These are phyloP conservation scores for Acanthamoeba culbertsoni DNA, from an alignment of 208 protist genomes.

Conservation along the genomic window DNA sequence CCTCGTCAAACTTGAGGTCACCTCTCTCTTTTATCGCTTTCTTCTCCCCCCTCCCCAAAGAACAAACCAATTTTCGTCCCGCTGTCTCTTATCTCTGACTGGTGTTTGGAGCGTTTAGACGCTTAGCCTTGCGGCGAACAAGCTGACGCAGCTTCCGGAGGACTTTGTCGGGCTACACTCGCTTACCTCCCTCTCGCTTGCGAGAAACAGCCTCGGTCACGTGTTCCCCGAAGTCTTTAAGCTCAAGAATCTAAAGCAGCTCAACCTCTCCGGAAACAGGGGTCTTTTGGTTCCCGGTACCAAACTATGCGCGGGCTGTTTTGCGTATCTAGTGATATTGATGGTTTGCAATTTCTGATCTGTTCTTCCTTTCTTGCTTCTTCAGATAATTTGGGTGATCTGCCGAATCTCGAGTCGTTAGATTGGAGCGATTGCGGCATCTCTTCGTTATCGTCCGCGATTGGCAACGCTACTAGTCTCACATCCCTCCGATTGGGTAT, in stretches of 20 bases:
- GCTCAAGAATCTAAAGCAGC: not conserved
- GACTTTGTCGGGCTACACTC: not conserved
- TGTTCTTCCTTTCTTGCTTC: too few relatives aligned
- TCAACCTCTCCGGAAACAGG: not conserved
- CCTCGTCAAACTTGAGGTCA: constrained; percentile 8
- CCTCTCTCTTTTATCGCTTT: not conserved
- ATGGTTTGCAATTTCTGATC: not conserved
- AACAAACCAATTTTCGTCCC: too few relatives aligned
- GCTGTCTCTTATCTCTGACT: not conserved
- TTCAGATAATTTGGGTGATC: not conserved
- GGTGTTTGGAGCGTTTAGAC: not conserved
- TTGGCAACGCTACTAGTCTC: not conserved
- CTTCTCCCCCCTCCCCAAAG: too few relatives aligned
- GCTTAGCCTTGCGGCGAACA: not conserved
- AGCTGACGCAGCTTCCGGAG: not conserved
- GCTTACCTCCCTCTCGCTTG: not conserved
- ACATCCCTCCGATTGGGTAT: not conserved
- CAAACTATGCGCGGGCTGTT: too few relatives aligned
- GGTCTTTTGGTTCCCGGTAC: not conserved
- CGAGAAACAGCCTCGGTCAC: not conserved
- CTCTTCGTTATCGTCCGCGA: not conserved
- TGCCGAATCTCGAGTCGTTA: not conserved
- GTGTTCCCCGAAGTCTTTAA: constrained; percentile 22
- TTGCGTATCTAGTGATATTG: not conserved
- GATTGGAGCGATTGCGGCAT: not conserved